phyloP scores from a whole-genome alignment of 1,284 basidiomycete species.

The Coniophora puteana region DNA sequence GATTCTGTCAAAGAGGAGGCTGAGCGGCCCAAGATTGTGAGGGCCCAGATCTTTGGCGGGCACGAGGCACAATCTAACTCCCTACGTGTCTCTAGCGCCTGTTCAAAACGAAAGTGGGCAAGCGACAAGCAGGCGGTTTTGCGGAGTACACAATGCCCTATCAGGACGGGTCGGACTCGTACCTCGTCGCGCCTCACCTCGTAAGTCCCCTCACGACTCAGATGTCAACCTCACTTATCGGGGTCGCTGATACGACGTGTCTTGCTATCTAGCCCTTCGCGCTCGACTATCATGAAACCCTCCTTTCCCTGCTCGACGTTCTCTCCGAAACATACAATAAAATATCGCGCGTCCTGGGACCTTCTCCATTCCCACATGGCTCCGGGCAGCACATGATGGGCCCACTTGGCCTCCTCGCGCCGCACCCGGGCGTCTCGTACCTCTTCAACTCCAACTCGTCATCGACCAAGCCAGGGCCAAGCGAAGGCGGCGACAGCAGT shows the following conservation, averaged over 20 bases:
- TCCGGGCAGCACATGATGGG: constrained; percentile 72
- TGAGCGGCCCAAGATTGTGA: constrained; percentile 77
- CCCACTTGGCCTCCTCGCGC: constrained; percentile 64
- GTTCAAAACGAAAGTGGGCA: constrained; percentile 53
- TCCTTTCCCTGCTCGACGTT: constrained; percentile 82
- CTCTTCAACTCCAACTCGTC: constrained; percentile 48
- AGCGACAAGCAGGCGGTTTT: constrained; percentile 47
- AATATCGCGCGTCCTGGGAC: constrained; percentile 74
- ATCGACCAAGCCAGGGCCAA: constrained; percentile 29
- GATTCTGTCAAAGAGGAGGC: constrained; percentile 77
- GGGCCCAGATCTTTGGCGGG: constrained; percentile 14
- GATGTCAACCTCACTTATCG: no score
- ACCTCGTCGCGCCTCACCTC: constrained; percentile 73
- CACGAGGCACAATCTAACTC: constrained; percentile 5
- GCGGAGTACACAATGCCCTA: constrained; percentile 60
- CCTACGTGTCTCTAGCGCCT: constrained; percentile 40
- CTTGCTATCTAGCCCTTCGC: constrained; percentile 62
- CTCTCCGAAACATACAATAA: constrained; percentile 85
- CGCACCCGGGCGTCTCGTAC: constrained; percentile 79
- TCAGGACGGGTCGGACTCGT: constrained; percentile 63
- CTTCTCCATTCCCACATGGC: constrained; percentile 60
- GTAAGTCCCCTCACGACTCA: constrained; percentile 36
- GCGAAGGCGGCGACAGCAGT: constrained; percentile 45
- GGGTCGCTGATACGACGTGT: constrained; percentile 5
- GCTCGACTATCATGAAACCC: constrained; percentile 82